These are phyloP conservation scores for Triangularia verruculosa DNA, from an alignment of 2,329 filamentous ascomycete genomes.

Conservation along the genomic window DNA sequence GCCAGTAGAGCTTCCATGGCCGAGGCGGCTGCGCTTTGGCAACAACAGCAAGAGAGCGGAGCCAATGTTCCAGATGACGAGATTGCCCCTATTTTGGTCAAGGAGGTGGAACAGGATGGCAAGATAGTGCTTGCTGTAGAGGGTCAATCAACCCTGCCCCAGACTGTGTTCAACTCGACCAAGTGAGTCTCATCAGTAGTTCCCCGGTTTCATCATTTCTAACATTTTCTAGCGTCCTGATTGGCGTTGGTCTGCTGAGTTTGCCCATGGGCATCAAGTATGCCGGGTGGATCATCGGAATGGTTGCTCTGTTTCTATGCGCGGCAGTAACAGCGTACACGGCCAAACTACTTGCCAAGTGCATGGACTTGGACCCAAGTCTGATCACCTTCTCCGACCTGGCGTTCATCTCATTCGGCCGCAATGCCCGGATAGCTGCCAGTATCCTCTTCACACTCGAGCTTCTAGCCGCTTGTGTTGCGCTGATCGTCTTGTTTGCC, in stretches of 20 bases:
- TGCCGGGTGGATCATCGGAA: conserved; percentile 82
- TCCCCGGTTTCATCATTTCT: not conserved
- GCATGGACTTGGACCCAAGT: conserved; percentile 78
- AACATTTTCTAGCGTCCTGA: conserved; percentile 57
- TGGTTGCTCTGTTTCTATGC: conserved; percentile 69
- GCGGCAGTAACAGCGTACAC: conserved; percentile 81
- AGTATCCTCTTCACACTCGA: conserved; percentile 87
- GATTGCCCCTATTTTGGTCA: conserved; percentile 75
- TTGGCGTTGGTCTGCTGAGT: conserved; percentile 85
- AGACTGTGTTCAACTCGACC: conserved; percentile 95
- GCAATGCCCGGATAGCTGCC: conserved; percentile 73
- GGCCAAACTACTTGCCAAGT: conserved; percentile 78
- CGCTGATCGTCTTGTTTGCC: conserved; percentile 86
- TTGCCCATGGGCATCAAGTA: conserved; percentile 85
- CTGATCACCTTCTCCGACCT: conserved; percentile 94
- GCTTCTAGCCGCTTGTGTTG: conserved; percentile 82
- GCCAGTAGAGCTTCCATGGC: conserved; percentile 46
- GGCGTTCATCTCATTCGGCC: conserved; percentile 86
- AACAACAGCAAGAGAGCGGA: conserved; percentile 48
- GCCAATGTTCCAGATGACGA: conserved; percentile 54
- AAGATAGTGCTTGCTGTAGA: conserved; percentile 80
- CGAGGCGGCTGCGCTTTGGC: conserved; percentile 51
- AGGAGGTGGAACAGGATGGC: conserved; percentile 84
- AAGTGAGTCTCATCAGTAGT: conserved; percentile 47
- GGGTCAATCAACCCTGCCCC: conserved; percentile 90